These are phyloP conservation scores for Colletotrichum somersetense DNA, from an alignment of 2,329 filamentous ascomycete genomes.

Conservation along the genomic window DNA sequence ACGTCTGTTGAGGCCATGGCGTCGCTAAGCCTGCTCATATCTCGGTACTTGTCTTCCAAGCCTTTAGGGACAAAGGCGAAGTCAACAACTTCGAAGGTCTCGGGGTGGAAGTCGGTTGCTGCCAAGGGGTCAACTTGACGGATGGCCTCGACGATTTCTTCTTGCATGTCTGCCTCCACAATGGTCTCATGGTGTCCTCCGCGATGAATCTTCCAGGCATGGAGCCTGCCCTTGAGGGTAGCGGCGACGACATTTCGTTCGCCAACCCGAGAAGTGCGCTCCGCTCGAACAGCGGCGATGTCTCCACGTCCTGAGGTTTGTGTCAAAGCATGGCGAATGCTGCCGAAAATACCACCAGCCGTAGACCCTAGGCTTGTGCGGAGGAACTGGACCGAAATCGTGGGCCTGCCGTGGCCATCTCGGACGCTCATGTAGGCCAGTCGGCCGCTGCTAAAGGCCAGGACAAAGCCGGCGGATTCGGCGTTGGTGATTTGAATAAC, in stretches of 20 bases:
- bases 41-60: constrained; percentile 62
- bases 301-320: constrained; percentile 79
- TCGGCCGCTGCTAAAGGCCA: constrained; percentile 87
- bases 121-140: constrained; percentile 65
- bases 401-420: constrained; percentile 87
- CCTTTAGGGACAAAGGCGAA: constrained; percentile 76
- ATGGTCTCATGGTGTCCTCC: constrained; percentile 84
- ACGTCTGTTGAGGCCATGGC: constrained; percentile 64
- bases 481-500: constrained; percentile 84
- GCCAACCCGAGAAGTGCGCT: constrained; percentile 77
- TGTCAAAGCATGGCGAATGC: constrained; percentile 81
- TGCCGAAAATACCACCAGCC: constrained; percentile 80
- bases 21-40: constrained; percentile 65
- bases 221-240: constrained; percentile 81
- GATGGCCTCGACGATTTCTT: constrained; percentile 73
- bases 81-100: constrained; percentile 81
- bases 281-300: constrained; percentile 83
- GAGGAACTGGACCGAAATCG: constrained; percentile 82
- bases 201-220: constrained; percentile 90
- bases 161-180: constrained; percentile 77
- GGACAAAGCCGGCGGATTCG: constrained; percentile 86
- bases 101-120: constrained; percentile 62
- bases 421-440: constrained; percentile 88
- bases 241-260: constrained; percentile 87
- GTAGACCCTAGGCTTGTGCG: constrained; percentile 69